Conservation (phyloP, 1,139 yeast species). For the Scheffersomyces segobiensis region DNA sequence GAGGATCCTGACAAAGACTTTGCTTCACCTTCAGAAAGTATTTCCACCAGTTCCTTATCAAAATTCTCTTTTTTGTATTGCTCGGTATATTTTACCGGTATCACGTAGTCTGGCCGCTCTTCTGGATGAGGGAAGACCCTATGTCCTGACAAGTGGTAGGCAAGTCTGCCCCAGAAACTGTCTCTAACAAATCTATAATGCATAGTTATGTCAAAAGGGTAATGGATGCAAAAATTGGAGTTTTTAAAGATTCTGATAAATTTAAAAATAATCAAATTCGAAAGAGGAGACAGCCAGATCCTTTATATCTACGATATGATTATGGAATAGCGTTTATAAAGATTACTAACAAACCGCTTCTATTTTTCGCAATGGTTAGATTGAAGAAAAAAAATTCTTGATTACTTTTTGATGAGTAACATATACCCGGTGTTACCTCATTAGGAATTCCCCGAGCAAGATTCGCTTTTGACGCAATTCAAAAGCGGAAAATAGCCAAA, state of each 20-base stretch:
- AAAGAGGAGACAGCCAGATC: background rate
- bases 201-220: background rate
- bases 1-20: background rate
- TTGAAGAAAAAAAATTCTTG: background rate
- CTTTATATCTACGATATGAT: too few species aligned
- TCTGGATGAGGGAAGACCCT: slow-evolving; percentile 31
- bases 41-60: background rate
- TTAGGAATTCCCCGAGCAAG: background rate
- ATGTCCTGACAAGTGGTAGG: slow-evolving; percentile 33
- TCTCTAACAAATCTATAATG: slow-evolving; percentile 27
- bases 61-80: background rate
- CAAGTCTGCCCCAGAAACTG: slow-evolving; percentile 34
- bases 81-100: slow-evolving; percentile 32
- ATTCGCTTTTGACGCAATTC: background rate
- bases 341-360: background rate
- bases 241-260: background rate
- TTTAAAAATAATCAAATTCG: background rate
- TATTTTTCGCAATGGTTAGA: background rate
- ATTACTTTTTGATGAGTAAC: background rate
- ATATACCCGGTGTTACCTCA: background rate
- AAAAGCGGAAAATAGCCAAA: background rate
- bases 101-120: slow-evolving; percentile 30
- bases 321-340: background rate
- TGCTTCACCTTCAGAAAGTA: background rate
- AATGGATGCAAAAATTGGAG: background rate